A percentile compares a stretch with the other conserved stretches of the same genome.
Conservation (phyloP, 169 alveolate genomes). For the Babesia sp. region DNA sequence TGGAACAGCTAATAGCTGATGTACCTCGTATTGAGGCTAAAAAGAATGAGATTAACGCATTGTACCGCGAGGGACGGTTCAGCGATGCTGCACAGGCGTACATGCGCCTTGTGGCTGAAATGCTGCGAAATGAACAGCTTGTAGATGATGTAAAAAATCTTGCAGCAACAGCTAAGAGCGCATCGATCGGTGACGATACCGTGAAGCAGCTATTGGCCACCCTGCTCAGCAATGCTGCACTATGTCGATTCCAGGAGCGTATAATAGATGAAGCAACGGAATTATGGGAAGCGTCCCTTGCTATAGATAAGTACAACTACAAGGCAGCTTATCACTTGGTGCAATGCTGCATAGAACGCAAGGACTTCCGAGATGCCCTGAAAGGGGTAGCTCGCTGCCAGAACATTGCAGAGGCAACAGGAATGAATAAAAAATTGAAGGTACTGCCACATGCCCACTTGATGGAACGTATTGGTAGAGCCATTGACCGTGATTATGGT, state of each 20-base stretch:
- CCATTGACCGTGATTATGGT: neutral
- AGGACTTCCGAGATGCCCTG: constrained; percentile 36
- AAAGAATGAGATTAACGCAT: constrained; percentile 34
- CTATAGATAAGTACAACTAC: constrained; percentile 52
- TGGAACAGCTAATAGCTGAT: neutral
- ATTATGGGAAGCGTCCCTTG: constrained; percentile 32
- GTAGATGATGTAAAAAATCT: neutral
- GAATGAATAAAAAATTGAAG: neutral
- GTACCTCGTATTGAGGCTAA: constrained; percentile 13
- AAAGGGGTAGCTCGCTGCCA: constrained; percentile 40
- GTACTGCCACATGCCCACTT: constrained; percentile 47
- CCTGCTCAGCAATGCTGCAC: constrained; percentile 50
- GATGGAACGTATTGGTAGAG: neutral
- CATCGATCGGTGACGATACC: neutral
- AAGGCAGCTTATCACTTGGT: constrained; percentile 59
- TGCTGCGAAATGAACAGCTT: neutral
- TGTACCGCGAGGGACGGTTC: constrained; percentile 20
- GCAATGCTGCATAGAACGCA: constrained; percentile 13
- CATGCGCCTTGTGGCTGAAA: constrained; percentile 20
- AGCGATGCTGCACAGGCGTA: constrained; percentile 30
- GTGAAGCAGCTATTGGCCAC: constrained; percentile 28
- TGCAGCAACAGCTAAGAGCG: neutral
- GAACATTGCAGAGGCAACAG: constrained; percentile 24
- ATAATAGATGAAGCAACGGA: neutral
- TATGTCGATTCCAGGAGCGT: constrained; percentile 26